Evolutionary conservation across 164 flowering plant species (phyloP), one percentile per base, ranked within the genome.

Genomic region (Stephania japonica): DNA sequence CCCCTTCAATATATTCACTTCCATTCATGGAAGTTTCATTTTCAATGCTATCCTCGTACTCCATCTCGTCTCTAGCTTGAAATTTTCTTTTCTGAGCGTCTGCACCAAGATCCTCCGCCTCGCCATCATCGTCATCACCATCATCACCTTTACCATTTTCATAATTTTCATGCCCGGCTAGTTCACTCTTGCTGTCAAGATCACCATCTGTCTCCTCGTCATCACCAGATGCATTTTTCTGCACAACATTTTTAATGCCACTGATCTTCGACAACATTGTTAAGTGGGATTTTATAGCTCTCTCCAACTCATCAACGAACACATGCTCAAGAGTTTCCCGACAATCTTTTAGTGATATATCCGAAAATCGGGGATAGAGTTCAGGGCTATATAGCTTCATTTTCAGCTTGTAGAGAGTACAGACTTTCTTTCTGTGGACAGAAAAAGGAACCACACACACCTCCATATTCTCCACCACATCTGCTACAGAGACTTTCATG

Each of bases 11-110:
- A 3, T 42, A 59, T 63, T 80, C 90, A 65, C 75, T 87, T 32
- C 82, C 94, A 67, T 82, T 14, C 11, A 7, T 12, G 23, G 75
- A 47, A 2, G 49, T 43, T 61, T 73, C 79, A 18, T 32, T 78
- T 64, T 78, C 85, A n/a, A 69, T 77, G 14, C 50, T 87, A 81
- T 91, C 97, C 42, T 88, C 97, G 76, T 93, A 92, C 68, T 93
- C 97, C 76, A 85, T 78, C 80, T 93, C 97, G 86, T 92, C 95
- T 32, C 76, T 78, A 64, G 82, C 79, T 79, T 88, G 97, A 25
- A 72, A 71, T 74, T 82, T 89, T 53, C 83, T 77, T 75, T 88
- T 93, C 69, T 85, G 85, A 24, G 77, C 87, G 81, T 92, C 94
- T 19, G 72, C 77, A 73, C 89, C 94, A 42, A 87, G 83, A 81